Evolutionary conservation across 2,329 filamentous ascomycete genomes (phyloP), one percentile per base, ranked within the genome.

Genomic region (Neonectria coccinea): DNA sequence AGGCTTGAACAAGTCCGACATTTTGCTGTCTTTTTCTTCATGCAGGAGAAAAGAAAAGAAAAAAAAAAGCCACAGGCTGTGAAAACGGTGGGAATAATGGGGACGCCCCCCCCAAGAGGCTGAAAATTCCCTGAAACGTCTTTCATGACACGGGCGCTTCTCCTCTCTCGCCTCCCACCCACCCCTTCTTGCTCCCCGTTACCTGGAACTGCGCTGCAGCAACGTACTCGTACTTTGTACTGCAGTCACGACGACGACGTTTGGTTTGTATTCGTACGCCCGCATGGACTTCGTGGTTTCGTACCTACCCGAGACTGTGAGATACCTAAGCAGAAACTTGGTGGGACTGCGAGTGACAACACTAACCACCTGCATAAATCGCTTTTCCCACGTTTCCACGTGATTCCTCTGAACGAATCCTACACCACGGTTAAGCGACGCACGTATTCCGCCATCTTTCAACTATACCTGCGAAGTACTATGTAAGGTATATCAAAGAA

Each of bases 71-170:
- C n/a, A 33, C 18, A 12, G n/a, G 10, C 29, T 33, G 48, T 33
- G 29, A 33, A 33, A 51, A 51, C 48, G n/a, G 48, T 51, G 48
- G n/a, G n/a, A 33, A 9, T 11, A 39, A 39, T 39, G 14, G 36
- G 36, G 36, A n/a, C 36, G 36, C 36, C 36, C 22, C 25, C 36
- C 36, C 14, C 36, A 39, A 39, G n/a, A 42, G 39, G n/a, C 39
- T 42, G 39, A 42, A 20, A 11, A 20, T n/a, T 5, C n/a, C 39
- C 39, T 42, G 39, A 42, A 42, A 42, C n/a, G n/a, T 20, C 36
- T n/a, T 39, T 39, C 31, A 33, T 33, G 10, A 31, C 25, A 25
- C 25, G 29, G 29, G 31, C 31, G 31, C 31, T 33, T 33, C 31
- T 33, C 31, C 10, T 12, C 9, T 31, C 10, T 16, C 14, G 11